These are phyloP conservation scores for Microcos paniculata DNA, from an alignment of 345 rosid genomes.

Conservation along the genomic window DNA sequence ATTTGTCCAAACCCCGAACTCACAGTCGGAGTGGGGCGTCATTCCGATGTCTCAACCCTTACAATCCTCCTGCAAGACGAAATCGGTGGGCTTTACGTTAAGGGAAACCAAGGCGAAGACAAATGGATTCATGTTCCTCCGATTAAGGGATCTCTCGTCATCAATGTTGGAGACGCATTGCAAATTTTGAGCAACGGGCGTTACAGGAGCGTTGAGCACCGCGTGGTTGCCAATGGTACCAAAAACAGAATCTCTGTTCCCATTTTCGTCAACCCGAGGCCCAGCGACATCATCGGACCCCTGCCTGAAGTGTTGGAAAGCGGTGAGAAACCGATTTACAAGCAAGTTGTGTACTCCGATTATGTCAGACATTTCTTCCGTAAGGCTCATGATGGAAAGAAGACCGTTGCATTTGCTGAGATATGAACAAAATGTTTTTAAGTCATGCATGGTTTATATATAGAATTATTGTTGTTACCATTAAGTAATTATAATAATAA, in stretches of 20 bases:
- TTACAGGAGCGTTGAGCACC: conserved; percentile 14
- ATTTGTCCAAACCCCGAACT: conserved; percentile 28
- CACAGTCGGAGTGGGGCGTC: conserved; percentile 23
- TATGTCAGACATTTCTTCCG: conserved; percentile 2
- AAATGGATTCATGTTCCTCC: conserved; percentile 11
- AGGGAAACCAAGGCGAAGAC: conserved; percentile 1
- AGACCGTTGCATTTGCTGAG: background rate
- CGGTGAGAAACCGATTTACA: conserved; percentile 20
- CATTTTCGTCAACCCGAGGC: too few relatives aligned
- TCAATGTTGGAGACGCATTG: conserved; percentile 18
- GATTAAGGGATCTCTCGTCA: conserved; percentile 7
- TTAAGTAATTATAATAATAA: too few relatives aligned
- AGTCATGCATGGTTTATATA: too few relatives aligned
- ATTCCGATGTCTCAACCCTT: conserved; percentile 22
- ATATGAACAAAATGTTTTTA: background rate
- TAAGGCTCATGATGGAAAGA: background rate
- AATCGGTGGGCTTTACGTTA: conserved; percentile 27
- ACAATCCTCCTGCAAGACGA: conserved; percentile 25
- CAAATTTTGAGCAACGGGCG: conserved; percentile 8
- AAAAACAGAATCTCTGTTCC: conserved; percentile 6
- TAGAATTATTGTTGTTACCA: too few relatives aligned
- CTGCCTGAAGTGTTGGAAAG: conserved; percentile 14
- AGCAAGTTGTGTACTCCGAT: conserved; percentile 20
- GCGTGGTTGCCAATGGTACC: conserved; percentile 5
- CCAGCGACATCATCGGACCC: too few relatives aligned